A percentile compares a stretch with the other conserved stretches of the same genome.
Conservation (phyloP, 805 yeast genomes). For the Schwanniomyces polymorphus region DNA sequence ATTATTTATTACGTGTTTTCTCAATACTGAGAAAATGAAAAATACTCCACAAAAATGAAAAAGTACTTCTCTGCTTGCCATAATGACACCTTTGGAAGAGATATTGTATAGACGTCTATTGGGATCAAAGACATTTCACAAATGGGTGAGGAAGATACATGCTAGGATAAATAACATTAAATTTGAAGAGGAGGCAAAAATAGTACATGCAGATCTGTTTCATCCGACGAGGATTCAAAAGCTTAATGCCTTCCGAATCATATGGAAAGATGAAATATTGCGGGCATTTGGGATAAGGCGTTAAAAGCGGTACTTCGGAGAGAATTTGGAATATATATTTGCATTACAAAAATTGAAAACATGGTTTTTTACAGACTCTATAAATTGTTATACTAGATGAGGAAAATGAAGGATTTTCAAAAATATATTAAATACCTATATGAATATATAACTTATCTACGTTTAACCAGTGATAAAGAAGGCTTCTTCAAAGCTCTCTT, state of each 20-base stretch:
- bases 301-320: neutral
- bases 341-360: no score
- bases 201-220: constrained; percentile 25
- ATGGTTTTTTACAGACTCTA: no score
- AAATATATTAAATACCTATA: neutral
- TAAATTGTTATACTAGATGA: no score
- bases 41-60: constrained; percentile 4
- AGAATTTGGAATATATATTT: no score
- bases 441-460: neutral
- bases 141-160: constrained; percentile 62
- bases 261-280: constrained; percentile 64
- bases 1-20: neutral
- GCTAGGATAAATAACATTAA: constrained; percentile 64
- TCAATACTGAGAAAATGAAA: constrained; percentile 5
- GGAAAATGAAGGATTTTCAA: neutral
- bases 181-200: constrained; percentile 31
- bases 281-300: constrained; percentile 49
- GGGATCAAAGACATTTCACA: constrained; percentile 58
- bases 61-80: neutral
- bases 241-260: constrained; percentile 56
- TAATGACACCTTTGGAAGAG: constrained; percentile 44
- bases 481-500: constrained; percentile 61
- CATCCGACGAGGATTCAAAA: constrained; percentile 57
- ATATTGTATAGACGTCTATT: constrained; percentile 46
- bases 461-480: neutral